These are phyloP conservation scores for Trichoderma orchidacearum DNA, from an alignment of 495 filamentous ascomycete species.

Conservation along the genomic window DNA sequence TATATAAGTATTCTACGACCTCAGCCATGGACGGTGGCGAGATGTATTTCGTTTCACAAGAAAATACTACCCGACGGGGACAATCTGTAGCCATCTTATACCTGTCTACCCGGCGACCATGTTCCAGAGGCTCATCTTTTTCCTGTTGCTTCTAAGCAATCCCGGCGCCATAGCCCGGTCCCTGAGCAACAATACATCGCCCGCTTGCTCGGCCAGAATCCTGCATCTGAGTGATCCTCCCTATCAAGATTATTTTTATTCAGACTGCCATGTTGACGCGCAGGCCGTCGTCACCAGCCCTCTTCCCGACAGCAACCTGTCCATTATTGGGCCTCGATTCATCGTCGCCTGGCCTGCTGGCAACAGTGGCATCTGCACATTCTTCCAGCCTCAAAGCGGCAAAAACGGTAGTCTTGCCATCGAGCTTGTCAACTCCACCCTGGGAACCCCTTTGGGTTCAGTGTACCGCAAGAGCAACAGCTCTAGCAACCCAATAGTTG, in stretches of 20 bases:
- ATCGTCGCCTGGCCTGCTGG: constrained; percentile 49
- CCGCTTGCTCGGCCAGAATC: not conserved
- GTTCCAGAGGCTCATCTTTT: not conserved
- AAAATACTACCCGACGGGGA: too few relatives aligned
- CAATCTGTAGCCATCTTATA: not conserved
- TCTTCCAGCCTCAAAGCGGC: constrained; percentile 38
- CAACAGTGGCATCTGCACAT: constrained; percentile 43
- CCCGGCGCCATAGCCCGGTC: not conserved
- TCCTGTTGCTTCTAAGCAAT: not conserved
- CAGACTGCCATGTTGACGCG: constrained; percentile 40
- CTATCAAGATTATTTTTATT: constrained; percentile 52
- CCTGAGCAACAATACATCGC: not conserved
- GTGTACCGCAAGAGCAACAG: not conserved
- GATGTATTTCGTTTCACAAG: too few relatives aligned
- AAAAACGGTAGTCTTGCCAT: constrained; percentile 40
- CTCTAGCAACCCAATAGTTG: constrained; percentile 22
- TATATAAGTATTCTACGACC: too few relatives aligned
- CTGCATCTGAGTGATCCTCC: constrained; percentile 25
- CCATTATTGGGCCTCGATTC: constrained; percentile 20
- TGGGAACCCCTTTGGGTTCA: not conserved
- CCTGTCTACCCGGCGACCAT: not conserved
- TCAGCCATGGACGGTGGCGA: too few relatives aligned
- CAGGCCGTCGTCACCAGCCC: constrained; percentile 49
- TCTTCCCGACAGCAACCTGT: constrained; percentile 35
- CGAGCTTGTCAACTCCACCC: constrained; percentile 28